Evolutionary conservation across 2,329 filamentous ascomycete genomes (phyloP).

Genomic region (Colletotrichum kahawae): DNA sequence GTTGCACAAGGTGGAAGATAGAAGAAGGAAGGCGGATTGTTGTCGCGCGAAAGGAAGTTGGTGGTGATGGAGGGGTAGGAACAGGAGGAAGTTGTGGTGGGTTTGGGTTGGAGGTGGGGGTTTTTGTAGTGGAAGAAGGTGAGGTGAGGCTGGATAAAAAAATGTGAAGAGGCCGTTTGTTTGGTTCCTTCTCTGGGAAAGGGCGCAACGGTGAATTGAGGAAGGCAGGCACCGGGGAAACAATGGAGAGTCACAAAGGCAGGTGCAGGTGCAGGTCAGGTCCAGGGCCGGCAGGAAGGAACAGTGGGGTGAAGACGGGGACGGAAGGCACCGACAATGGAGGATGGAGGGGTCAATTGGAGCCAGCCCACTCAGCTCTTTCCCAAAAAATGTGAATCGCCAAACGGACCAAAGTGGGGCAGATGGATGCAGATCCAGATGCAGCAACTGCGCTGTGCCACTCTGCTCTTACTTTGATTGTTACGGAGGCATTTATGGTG

Average conservation of each 20-base stretch:
- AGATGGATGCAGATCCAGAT: not conserved
- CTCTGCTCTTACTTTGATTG: not conserved
- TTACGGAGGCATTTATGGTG: not conserved
- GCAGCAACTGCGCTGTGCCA: not conserved
- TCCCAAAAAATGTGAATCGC: not conserved
- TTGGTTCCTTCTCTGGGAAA: not conserved
- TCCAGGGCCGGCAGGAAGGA: not conserved
- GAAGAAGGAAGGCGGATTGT: not conserved
- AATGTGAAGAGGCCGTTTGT: not conserved
- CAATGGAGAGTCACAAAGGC: not conserved
- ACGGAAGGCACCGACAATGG: constrained; percentile 9
- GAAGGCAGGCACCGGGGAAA: not conserved
- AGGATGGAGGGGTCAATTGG: constrained; percentile 11
- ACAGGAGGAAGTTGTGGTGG: not conserved
- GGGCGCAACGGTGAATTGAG: not conserved
- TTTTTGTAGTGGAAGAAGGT: not conserved
- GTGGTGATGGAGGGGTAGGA: not conserved
- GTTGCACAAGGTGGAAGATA: not conserved
- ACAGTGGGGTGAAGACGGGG: constrained; percentile 4
- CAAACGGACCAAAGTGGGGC: not conserved
- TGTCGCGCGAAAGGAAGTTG: not conserved
- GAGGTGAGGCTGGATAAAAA: not conserved
- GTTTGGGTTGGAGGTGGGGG: not conserved
- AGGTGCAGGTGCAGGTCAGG: not conserved
- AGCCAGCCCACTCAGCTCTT: not conserved